Conservation (phyloP, 2,329 filamentous ascomycete species). For the Pseudogymnoascus sp. region DNA sequence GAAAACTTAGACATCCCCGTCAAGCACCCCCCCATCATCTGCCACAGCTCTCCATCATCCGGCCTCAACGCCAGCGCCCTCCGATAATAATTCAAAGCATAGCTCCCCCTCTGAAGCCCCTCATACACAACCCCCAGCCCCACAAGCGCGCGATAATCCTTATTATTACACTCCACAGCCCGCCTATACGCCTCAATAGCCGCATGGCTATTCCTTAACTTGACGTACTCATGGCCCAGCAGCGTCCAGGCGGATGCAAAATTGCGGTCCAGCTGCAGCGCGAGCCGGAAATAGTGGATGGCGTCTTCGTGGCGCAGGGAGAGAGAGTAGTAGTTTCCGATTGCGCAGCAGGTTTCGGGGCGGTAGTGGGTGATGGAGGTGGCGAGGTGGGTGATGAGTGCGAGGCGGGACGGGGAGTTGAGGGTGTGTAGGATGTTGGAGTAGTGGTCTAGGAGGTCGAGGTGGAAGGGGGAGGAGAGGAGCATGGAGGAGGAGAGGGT, state of each 20-base stretch:
- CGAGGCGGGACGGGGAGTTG: neutral
- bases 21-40: neutral
- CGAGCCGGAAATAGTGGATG: slow-evolving; percentile 33
- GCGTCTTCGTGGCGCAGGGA: slow-evolving; percentile 42
- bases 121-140: neutral
- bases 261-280: neutral
- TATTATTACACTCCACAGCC: neutral
- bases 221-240: neutral
- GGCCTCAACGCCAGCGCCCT: neutral
- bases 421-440: neutral
- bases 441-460: neutral
- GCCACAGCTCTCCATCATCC: neutral
- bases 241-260: neutral
- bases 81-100: neutral
- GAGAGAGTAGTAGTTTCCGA: neutral
- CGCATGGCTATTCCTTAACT: neutral
- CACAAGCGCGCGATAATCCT: neutral
- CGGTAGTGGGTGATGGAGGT: neutral
- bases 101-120: neutral
- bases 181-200: neutral
- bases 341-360: neutral
- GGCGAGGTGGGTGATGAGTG: neutral
- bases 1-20: neutral
- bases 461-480: neutral
- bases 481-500: neutral